Evolutionary conservation across 352 stramenopile species (phyloP), one percentile per base, ranked within the genome.

Genomic region (Globisporangium polare): DNA sequence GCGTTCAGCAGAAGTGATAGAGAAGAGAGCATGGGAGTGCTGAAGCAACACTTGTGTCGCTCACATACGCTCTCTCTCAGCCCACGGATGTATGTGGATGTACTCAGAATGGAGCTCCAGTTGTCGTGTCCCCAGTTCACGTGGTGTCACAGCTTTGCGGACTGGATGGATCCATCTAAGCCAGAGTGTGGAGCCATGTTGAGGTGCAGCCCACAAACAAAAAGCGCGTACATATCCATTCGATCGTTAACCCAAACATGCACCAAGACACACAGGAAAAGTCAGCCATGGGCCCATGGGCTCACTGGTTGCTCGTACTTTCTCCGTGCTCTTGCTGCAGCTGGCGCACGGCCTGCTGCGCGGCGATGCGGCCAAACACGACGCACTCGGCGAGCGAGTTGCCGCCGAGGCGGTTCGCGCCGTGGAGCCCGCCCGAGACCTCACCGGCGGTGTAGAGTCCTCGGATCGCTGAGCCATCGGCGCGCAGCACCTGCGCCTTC

Each of bases 371-470:
- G 6, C 92, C 92, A 64, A 97, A 97, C 17, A 98, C 92, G 39
- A 97, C 90, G 61, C 92, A 98, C 58, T 98, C 92, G 2, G 96
- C 81, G 20, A 97, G 77, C 57, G 83, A 91, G 67, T 95, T 97
- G 45, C 90, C 90, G 29, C 85, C 90, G 10, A 97, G 71, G 13
- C 91, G 82, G 75, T 98, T 98, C 47, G 83, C 77, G 27, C 95
- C 94, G 60, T 98, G 95, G 43, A 98, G 80, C 3, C 95, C 95
- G 55, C 95, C 94, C 2, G 90, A 94, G n/a, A 98, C 92, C 75
- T 98, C 94, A 43, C 94, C 94, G 10, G 88, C 92, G 9, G 92
- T 94, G 74, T 90, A 95, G n/a, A 98, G 70, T 10, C 92, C 90
- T 13, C 65, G 53, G 45, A 98, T 97, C 5, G 69, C 72, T 15